Evolutionary conservation across 2,329 filamentous ascomycete species (phyloP), one percentile per base, ranked within the genome.

Genomic region (Zasmidium cellare): DNA sequence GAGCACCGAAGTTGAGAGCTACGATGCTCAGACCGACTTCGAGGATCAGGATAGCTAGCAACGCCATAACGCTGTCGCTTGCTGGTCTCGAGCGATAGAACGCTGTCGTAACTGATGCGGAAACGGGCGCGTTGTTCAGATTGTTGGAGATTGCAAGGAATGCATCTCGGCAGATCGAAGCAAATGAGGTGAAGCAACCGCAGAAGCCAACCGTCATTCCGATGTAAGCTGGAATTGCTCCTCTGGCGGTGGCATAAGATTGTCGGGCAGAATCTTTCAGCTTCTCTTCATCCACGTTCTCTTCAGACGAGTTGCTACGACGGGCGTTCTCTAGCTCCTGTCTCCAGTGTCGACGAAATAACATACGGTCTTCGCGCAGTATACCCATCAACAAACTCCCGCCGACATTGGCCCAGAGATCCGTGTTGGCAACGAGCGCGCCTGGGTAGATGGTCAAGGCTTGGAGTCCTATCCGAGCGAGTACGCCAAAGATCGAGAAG

Each of bases 161-260:
- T 3, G 81, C 75, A 67, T 94, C 91, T 3, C 89, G 84, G 49
- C 91, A 86, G 70, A 94, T 92, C n/a, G 86, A 85, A 0, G 91
- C 94, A 74, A 96, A 96, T 11, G 88, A 91, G 0, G 91, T 96
- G 68, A 92, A 89, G 61, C 88, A 92, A 59, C 92, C 90, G 67
- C 90, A 94, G 72, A 92, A 92, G 7, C 88, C 92, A 0, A 89
- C 96, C 0, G 90, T 84, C 12, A 96, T 82, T 51, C 89, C 91
- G 57, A 96, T 87, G 69, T 93, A 96, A 0, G 79, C 0, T 91
- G 91, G 44, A 92, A 88, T 0, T 88, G 89, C 77, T 92, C 71
- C 94, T 96, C 22, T 31, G 67, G 85, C 73, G 72, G 45, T 16
- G 11, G 20, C 18, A 38, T 20, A 58, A 14, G 46, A 35, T 48